Evolutionary conservation across 2,329 filamentous ascomycete genomes (phyloP), one percentile per base, ranked within the genome.

Genomic region (Metarhizium anisopliae): DNA sequence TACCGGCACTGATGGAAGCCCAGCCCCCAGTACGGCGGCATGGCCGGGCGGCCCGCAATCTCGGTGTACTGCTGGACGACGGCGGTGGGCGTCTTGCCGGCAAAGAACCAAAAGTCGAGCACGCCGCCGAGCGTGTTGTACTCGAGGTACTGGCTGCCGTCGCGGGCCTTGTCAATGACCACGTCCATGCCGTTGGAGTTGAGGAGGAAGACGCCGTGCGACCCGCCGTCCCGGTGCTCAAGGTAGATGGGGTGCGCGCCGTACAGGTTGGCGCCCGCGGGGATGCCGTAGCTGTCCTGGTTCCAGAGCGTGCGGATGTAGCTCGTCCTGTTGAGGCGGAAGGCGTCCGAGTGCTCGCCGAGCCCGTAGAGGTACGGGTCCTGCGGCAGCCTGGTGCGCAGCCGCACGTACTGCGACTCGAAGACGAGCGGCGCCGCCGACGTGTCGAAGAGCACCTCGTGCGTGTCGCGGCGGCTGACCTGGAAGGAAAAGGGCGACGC

Each of bases 11-110:
- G 89, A 61, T 95, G 90, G 66, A 80, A 93, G 0, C 90, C 90
- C 58, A 95, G 83, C 0, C 85, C 83, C 77, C 83, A 93, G 72
- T 94, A 94, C 61, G 88, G 85, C 65, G 92, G 86, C 82, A 93
- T 85, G 0, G 84, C 84, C 1, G 89, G 89, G 5, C 89, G 72
- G 0, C 89, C 89, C 53, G 86, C 75, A 2, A 85, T 80, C 56
- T 73, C 69, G 59, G 89, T 84, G 66, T 93, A 94, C 43, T 86
- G 79, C 66, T 82, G 83, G 16, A 83, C 88, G 29, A 91, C 84
- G 13, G 85, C 80, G 6, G 80, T 76, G 56, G 85, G 84, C 0
- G 78, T 83, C 0, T 88, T 87, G 0, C 90, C 90, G 13, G 86
- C 80, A 64, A 87, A 88, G 71, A 94, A 89, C 68, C 89, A 92